A percentile compares a stretch with the other conserved stretches of the same genome.
Conservation (phyloP, 2,329 filamentous ascomycete genomes). For the Botryosphaeria dothidea region DNA sequence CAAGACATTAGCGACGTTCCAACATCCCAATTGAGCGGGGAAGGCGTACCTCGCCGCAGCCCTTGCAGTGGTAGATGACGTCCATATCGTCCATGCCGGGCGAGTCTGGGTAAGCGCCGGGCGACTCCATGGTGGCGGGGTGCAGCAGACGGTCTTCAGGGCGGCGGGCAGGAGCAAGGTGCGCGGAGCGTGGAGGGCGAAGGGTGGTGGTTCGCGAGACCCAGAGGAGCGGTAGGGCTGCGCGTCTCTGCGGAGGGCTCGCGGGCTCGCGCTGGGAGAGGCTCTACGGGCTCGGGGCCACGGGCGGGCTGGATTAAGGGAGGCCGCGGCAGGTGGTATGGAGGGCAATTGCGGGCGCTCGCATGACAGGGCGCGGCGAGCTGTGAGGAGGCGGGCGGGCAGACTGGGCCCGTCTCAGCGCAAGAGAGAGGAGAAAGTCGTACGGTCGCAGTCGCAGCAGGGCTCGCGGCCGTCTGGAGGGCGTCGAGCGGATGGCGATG, state of each 20-base stretch:
- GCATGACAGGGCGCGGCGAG: conserved; percentile 12
- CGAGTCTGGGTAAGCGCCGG: conserved; percentile 56
- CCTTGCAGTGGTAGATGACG: conserved; percentile 66
- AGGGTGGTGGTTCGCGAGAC: background rate
- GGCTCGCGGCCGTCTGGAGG: conserved; percentile 7
- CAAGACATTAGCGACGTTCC: conserved; percentile 23
- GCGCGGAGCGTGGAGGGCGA: background rate
- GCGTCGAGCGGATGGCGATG: conserved; percentile 13
- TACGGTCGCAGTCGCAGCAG: background rate
- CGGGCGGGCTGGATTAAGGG: conserved; percentile 13
- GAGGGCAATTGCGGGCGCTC: conserved; percentile 15
- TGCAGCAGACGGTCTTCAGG: background rate
- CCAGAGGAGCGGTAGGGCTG: conserved; percentile 8
- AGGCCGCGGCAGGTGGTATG: background rate
- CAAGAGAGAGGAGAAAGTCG: background rate
- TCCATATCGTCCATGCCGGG: conserved; percentile 38
- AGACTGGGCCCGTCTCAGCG: conserved; percentile 9
- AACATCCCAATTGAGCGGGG: conserved; percentile 18
- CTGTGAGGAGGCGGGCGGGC: background rate
- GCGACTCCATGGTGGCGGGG: conserved; percentile 52
- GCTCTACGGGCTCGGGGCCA: background rate
- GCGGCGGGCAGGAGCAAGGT: conserved; percentile 1
- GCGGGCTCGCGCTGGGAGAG: conserved; percentile 1
- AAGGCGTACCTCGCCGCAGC: conserved; percentile 49
- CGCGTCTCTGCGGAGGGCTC: background rate